Percentiles rank a stretch among this genome's conserved stretches.
These are phyloP conservation scores for Rutstroemia sp. DNA, from an alignment of 2,329 filamentous ascomycete genomes.

Conservation along the genomic window DNA sequence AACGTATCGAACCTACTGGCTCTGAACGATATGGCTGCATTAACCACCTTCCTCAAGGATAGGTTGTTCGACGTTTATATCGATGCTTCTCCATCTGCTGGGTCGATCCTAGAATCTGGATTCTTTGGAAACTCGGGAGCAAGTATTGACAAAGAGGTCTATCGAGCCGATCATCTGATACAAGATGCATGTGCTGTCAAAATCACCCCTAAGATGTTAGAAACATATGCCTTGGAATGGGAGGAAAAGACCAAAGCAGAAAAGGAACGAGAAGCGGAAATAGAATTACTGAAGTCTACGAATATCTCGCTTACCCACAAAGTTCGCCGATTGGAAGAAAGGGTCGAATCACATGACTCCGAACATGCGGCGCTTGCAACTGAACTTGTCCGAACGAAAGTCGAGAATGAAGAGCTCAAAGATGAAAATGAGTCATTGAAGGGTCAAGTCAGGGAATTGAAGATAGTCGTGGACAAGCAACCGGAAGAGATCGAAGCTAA, in stretches of 20 bases:
- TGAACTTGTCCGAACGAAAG: constrained; percentile 84
- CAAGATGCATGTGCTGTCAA: constrained; percentile 86
- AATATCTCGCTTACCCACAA: constrained; percentile 64
- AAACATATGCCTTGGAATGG: constrained; percentile 79
- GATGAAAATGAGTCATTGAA: constrained; percentile 86
- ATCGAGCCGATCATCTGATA: constrained; percentile 87
- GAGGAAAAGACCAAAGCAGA: constrained; percentile 81
- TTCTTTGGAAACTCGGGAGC: constrained; percentile 92
- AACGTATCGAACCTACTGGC: constrained; percentile 70
- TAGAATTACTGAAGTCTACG: constrained; percentile 62
- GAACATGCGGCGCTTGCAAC: constrained; percentile 90
- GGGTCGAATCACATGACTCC: constrained; percentile 77
- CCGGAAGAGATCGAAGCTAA: constrained; percentile 79
- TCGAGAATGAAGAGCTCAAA: constrained; percentile 82
- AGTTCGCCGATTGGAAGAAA: constrained; percentile 80
- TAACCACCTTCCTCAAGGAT: constrained; percentile 89
- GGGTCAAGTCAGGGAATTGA: constrained; percentile 77
- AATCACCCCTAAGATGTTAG: constrained; percentile 75
- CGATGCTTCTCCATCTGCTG: constrained; percentile 85
- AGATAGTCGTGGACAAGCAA: constrained; percentile 81
- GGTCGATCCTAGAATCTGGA: constrained; percentile 86
- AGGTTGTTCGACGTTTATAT: constrained; percentile 95
- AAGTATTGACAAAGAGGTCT: constrained; percentile 90
- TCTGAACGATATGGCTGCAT: constrained; percentile 84
- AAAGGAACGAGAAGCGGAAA: constrained; percentile 73